phyloP scores from a whole-genome alignment of 163 green algal genomes.

The Chloromonas sp. region DNA sequence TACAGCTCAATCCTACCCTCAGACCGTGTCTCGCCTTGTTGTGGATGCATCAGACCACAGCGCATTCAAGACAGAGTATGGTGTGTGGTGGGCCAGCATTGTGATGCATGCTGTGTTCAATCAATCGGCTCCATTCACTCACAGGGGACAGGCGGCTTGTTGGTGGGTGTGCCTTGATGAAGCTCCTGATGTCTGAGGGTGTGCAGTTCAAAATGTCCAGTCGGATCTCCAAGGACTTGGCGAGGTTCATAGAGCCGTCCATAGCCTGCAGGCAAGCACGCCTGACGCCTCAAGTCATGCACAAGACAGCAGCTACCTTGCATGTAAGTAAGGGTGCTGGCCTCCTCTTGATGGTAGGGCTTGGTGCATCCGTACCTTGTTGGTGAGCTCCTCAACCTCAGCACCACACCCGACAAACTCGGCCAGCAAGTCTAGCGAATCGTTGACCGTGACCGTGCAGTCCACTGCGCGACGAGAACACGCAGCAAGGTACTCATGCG shows the following conservation, averaged over 20 bases:
- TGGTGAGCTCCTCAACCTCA: constrained; percentile 4
- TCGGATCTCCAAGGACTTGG: constrained; percentile 51
- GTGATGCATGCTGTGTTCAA: no score
- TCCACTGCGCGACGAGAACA: not conserved
- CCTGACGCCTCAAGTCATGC: no score
- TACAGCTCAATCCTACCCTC: no score
- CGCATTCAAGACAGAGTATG: no score
- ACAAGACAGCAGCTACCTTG: no score
- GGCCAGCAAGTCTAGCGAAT: constrained; percentile 74
- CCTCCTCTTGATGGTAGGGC: not conserved
- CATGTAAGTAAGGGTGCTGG: no score
- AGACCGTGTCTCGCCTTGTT: no score
- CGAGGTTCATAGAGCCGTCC: constrained; percentile 61
- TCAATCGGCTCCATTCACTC: not conserved
- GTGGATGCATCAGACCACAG: no score
- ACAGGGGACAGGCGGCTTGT: constrained; percentile 4
- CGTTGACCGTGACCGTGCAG: constrained; percentile 65
- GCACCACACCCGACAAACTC: constrained; percentile 65
- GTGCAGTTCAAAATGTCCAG: constrained; percentile 57
- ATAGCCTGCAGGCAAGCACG: constrained; percentile 43
- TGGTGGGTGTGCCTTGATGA: constrained; percentile 48
- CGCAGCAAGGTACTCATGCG: no score
- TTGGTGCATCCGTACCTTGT: not conserved
- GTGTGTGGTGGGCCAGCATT: no score
- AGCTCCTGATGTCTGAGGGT: constrained; percentile 54